These are phyloP conservation scores for Dothistroma septosporum DNA, from an alignment of 2,329 filamentous ascomycete species.

Conservation along the genomic window DNA sequence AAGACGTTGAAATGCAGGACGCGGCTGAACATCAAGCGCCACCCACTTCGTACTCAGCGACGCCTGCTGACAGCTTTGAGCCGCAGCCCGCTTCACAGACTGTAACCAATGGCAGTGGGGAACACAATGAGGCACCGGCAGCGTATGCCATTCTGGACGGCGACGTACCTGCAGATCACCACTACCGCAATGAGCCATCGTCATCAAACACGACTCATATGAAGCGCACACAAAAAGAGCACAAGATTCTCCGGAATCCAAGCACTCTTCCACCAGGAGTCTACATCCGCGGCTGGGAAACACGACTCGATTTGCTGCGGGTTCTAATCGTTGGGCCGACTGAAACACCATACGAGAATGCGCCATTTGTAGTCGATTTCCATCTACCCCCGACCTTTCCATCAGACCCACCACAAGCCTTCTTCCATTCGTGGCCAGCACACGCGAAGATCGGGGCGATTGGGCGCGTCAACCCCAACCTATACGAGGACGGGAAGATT, in stretches of 20 bases:
- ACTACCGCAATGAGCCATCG: conserved; percentile 33
- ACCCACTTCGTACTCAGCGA: conserved; percentile 22
- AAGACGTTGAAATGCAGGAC: conserved; percentile 24
- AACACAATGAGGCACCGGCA: conserved; percentile 11
- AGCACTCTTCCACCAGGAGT: conserved; percentile 52
- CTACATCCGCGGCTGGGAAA: conserved; percentile 58
- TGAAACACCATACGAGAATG: conserved; percentile 58
- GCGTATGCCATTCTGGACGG: conserved; percentile 40
- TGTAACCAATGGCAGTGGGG: not conserved
- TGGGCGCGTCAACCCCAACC: conserved; percentile 53
- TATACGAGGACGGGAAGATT: conserved; percentile 61
- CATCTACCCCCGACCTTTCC: conserved; percentile 51
- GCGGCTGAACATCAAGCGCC: conserved; percentile 20
- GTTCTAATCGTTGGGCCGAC: conserved; percentile 56
- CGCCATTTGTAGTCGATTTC: conserved; percentile 59
- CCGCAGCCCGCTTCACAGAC: not conserved
- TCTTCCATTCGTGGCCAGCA: conserved; percentile 56
- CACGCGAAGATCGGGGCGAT: conserved; percentile 28
- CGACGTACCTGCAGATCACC: conserved; percentile 42
- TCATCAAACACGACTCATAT: conserved; percentile 35
- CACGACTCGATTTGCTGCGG: conserved; percentile 55
- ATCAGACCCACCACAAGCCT: conserved; percentile 49
- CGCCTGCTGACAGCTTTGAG: conserved; percentile 13
- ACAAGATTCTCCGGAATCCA: conserved; percentile 50
- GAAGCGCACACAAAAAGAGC: conserved; percentile 55